Percentiles rank a stretch among this genome's conserved stretches.
phyloP scores from a whole-genome alignment of 73 alveolate species.

The Symbiodinium natans region DNA sequence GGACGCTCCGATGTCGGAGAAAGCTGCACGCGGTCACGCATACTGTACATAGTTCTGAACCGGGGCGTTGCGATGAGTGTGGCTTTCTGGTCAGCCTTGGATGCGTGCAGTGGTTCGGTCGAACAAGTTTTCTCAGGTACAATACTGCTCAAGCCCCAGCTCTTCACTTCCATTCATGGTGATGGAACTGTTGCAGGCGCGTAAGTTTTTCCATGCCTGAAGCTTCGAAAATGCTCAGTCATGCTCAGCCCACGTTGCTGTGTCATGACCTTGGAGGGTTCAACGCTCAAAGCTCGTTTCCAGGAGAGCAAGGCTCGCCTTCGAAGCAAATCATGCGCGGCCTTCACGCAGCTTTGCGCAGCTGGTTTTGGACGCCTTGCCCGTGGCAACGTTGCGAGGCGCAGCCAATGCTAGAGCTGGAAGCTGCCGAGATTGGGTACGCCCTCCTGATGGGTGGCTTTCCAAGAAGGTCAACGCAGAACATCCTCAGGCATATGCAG shows the following conservation, averaged over 20 bases:
- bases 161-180: conserved; percentile 80
- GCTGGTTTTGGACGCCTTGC: no score
- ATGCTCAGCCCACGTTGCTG: no score
- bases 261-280: conserved; percentile 63
- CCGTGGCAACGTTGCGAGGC: neutral
- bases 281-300: conserved; percentile 37
- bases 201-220: neutral
- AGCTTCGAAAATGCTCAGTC: neutral
- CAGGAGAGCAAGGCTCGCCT: neutral
- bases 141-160: conserved; percentile 69
- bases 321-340: no score
- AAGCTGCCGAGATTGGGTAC: conserved; percentile 60
- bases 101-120: neutral
- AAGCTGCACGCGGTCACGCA: neutral
- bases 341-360: no score
- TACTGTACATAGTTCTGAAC: neutral
- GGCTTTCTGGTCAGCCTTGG: neutral
- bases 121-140: conserved; percentile 1
- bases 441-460: conserved; percentile 48
- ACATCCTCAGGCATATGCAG: neutral
- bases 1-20: neutral
- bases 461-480: neutral
- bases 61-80: no score
- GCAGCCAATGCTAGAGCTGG: conserved; percentile 36
- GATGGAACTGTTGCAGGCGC: conserved; percentile 70